These are phyloP conservation scores for Suhomyces kunorum DNA, from an alignment of 1,139 yeast genomes.

Conservation along the genomic window DNA sequence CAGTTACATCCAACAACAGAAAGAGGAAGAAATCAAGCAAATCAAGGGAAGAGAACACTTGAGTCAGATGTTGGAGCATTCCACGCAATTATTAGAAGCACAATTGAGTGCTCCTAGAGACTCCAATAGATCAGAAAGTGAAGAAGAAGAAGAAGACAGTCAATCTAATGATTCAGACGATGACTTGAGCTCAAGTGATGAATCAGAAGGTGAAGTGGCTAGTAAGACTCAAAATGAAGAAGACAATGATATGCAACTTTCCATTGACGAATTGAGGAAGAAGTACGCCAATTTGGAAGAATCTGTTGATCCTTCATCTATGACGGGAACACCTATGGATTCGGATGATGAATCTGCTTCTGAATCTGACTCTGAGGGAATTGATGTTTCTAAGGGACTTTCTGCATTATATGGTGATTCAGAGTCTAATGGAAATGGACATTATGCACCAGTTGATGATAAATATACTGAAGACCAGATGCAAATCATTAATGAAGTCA, in stretches of 20 bases:
- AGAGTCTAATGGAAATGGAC: constrained; percentile 9
- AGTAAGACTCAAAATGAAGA: constrained; percentile 2
- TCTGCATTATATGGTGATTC: constrained; percentile 41
- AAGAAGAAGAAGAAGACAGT: constrained; percentile 15
- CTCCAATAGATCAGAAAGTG: constrained; percentile 24
- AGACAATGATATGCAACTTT: constrained; percentile 58
- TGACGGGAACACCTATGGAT: constrained; percentile 6
- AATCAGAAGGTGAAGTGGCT: constrained; percentile 17
- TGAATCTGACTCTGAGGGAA: constrained; percentile 19
- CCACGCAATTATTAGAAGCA: constrained; percentile 86
- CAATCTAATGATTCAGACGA: constrained; percentile 21
- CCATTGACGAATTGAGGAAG: constrained; percentile 63
- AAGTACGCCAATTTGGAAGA: constrained; percentile 60
- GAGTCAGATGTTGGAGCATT: constrained; percentile 85
- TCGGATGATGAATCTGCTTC: constrained; percentile 11
- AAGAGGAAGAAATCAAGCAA: constrained; percentile 69
- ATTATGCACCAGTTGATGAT: background rate
- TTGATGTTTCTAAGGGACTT: constrained; percentile 28
- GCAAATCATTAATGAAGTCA: constrained; percentile 27
- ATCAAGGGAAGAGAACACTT: constrained; percentile 84
- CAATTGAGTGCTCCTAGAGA: constrained; percentile 53
- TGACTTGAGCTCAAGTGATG: constrained; percentile 25
- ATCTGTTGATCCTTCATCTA: constrained; percentile 19
- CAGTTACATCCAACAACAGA: constrained; percentile 50
- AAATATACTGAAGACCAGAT: constrained; percentile 42